Conservation (phyloP, 2,329 filamentous ascomycete species). For the Curvularia hawaiiensis region DNA sequence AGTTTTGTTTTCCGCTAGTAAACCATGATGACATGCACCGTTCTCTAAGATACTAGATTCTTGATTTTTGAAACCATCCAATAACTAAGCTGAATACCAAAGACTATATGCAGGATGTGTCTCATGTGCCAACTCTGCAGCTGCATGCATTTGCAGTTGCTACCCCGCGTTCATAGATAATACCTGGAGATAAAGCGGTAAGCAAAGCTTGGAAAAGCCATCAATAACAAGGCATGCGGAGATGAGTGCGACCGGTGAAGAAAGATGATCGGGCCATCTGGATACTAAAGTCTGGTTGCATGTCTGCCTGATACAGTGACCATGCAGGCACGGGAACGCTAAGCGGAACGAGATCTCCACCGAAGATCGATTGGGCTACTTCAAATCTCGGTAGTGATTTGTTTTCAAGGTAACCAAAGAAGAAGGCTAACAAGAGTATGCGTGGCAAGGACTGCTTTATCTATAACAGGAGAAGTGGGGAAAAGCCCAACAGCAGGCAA, state of each 20-base stretch:
- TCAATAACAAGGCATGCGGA: not conserved
- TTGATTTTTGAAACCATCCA: not conserved
- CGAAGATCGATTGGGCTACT: not conserved
- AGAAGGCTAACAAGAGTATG: not conserved
- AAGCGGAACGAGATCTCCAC: not conserved
- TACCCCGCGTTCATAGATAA: not conserved
- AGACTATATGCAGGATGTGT: not conserved
- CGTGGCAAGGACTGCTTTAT: not conserved
- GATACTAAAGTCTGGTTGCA: not conserved
- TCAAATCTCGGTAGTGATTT: not conserved
- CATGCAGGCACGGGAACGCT: not conserved
- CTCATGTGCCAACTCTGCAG: not conserved
- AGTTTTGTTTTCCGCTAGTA: not conserved
- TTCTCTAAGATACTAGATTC: not conserved
- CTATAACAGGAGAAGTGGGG: not conserved
- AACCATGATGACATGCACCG: not conserved
- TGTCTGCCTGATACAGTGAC: not conserved
- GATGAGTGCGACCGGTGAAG: not conserved
- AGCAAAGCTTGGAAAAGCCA: not conserved
- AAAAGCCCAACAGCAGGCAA: not conserved
- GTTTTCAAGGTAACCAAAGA: not conserved
- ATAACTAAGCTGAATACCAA: not conserved
- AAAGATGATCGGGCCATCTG: not conserved
- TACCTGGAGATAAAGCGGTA: not conserved
- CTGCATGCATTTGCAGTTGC: constrained; percentile 1